phyloP scores from a whole-genome alignment of 768 basidiomycete species.

The Xanthoconium purpureum region DNA sequence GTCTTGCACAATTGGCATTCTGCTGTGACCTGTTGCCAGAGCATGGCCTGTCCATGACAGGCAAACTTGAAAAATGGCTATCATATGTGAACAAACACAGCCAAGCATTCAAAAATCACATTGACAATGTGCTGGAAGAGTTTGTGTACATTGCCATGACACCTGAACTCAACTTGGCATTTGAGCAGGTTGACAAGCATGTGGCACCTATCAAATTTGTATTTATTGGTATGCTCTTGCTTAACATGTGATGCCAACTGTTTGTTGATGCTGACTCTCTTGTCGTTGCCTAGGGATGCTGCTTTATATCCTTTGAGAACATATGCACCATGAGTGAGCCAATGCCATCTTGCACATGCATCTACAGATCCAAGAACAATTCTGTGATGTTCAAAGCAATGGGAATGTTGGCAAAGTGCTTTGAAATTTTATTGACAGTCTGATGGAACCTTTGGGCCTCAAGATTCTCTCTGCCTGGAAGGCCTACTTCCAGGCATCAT shows the following conservation, averaged over 20 bases:
- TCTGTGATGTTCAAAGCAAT: slow-evolving; percentile 67
- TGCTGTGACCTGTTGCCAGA: slow-evolving; percentile 55
- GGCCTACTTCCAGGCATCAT: background rate
- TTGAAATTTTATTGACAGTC: slow-evolving; percentile 54
- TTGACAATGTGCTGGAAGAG: slow-evolving; percentile 51
- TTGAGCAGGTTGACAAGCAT: slow-evolving; percentile 50
- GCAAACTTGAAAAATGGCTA: slow-evolving; percentile 53
- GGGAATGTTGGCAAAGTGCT: slow-evolving; percentile 49
- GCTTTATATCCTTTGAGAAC: slow-evolving; percentile 51
- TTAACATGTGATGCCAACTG: background rate
- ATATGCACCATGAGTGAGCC: slow-evolving; percentile 45
- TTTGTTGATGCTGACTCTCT: background rate
- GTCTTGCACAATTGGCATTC: slow-evolving; percentile 65
- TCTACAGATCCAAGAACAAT: slow-evolving; percentile 48
- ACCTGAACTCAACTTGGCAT: slow-evolving; percentile 41
- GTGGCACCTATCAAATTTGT: slow-evolving; percentile 77
- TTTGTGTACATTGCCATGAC: slow-evolving; percentile 53
- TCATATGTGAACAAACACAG: slow-evolving; percentile 36
- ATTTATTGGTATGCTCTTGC: slow-evolving; percentile 59
- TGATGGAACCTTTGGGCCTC: slow-evolving; percentile 33
- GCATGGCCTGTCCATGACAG: slow-evolving; percentile 47
- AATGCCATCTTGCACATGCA: slow-evolving; percentile 58
- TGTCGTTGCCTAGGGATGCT: slow-evolving; percentile 54
- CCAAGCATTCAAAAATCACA: slow-evolving; percentile 49
- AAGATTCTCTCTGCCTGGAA: slow-evolving; percentile 29